Percentiles rank a stretch among this genome's conserved stretches.
Conservation (phyloP, 2,329 filamentous ascomycete genomes). For the Colletotrichum sp. region DNA sequence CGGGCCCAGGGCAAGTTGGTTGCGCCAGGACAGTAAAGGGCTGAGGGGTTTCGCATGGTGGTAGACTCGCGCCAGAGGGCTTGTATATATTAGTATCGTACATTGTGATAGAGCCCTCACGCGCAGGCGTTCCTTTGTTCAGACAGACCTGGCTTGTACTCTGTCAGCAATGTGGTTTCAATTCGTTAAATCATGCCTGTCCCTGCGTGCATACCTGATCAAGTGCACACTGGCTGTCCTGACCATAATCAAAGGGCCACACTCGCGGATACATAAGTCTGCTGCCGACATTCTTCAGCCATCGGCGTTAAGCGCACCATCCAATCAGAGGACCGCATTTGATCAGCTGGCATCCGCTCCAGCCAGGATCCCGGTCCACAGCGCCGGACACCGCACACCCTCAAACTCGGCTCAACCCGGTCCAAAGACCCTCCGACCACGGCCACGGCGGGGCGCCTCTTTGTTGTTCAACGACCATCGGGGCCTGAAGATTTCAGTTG, state of each 20-base stretch:
- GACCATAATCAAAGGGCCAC: background rate
- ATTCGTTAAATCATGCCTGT: background rate
- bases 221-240: background rate
- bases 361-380: slow-evolving; percentile 5
- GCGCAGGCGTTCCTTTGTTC: slow-evolving; percentile 15
- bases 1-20: slow-evolving; percentile 81
- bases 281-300: background rate
- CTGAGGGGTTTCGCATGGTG: slow-evolving; percentile 8
- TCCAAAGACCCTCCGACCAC: background rate
- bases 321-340: background rate
- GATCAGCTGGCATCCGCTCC: background rate
- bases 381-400: background rate
- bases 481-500: background rate
- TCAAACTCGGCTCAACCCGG: background rate
- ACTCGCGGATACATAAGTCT: background rate
- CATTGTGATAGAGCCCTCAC: slow-evolving; percentile 21
- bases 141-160: background rate
- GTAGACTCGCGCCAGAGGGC: slow-evolving; percentile 19
- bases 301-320: background rate
- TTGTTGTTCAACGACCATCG: background rate
- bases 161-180: background rate
- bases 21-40: slow-evolving; percentile 82
- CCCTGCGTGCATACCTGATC: background rate
- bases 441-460: background rate
- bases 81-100: slow-evolving; percentile 25